These are phyloP conservation scores for Rhexocercosporidium sp. DNA, from an alignment of 2,329 filamentous ascomycete species.

Conservation along the genomic window DNA sequence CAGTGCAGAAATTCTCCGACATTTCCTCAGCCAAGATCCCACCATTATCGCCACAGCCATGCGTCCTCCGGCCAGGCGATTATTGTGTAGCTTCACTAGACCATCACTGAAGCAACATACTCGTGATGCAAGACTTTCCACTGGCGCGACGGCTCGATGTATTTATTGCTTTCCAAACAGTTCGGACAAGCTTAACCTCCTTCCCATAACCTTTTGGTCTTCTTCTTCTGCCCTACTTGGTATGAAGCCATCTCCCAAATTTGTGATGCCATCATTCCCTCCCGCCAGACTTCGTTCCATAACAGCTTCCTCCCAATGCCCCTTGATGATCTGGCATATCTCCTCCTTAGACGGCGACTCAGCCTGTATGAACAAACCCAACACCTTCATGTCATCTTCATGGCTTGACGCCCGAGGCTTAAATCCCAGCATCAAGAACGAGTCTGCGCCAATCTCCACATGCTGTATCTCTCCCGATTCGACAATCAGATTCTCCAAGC, in stretches of 20 bases:
- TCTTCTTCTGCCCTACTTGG: constrained; percentile 17
- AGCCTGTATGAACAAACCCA: constrained; percentile 62
- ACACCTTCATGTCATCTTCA: constrained; percentile 44
- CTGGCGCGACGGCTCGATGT: not conserved
- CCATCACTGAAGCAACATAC: not conserved
- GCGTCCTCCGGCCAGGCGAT: no score
- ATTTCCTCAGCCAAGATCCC: no score
- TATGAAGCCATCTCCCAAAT: constrained; percentile 17
- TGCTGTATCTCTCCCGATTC: constrained; percentile 65
- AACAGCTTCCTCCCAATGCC: constrained; percentile 38
- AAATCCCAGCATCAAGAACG: constrained; percentile 42
- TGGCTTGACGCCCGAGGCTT: constrained; percentile 8
- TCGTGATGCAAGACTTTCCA: not conserved
- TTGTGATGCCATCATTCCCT: constrained; percentile 12
- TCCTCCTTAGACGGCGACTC: constrained; percentile 49
- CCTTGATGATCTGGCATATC: constrained; percentile 37
- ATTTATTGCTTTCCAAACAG: constrained; percentile 32
- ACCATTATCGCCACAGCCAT: no score
- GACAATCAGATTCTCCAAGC: constrained; percentile 72
- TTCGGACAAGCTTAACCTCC: constrained; percentile 38
- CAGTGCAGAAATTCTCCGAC: no score
- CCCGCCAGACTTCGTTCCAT: constrained; percentile 13
- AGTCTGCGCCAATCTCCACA: constrained; percentile 64
- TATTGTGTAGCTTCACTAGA: not conserved
- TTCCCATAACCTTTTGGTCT: constrained; percentile 28